phyloP scores from a whole-genome alignment of 169 alveolate genomes.

The Plasmodium knowlesi region DNA sequence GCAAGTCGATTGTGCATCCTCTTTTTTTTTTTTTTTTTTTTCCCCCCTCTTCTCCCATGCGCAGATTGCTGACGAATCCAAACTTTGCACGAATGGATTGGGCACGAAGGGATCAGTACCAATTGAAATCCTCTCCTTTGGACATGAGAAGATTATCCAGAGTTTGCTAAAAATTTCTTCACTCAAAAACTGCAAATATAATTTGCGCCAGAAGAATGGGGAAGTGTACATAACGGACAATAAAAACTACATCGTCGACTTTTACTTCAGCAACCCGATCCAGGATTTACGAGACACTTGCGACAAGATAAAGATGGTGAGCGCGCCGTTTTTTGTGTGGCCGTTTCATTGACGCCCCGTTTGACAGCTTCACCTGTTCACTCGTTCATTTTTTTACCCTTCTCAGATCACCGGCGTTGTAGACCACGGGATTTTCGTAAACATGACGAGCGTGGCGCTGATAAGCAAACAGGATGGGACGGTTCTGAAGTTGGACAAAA shows the following conservation, averaged over 20 bases:
- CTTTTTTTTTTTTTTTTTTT: too few relatives aligned
- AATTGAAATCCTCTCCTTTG: conserved; percentile 81
- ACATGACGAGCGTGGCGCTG: conserved; percentile 82
- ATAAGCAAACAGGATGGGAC: conserved; percentile 84
- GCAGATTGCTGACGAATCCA: conserved; percentile 82
- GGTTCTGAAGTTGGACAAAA: conserved; percentile 36
- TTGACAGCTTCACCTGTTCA: background rate
- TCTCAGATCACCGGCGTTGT: conserved; percentile 86
- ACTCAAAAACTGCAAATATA: conserved; percentile 59
- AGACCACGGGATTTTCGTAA: conserved; percentile 85
- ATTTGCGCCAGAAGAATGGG: conserved; percentile 77
- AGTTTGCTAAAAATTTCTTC: conserved; percentile 40
- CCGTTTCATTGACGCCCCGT: background rate
- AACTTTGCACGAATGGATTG: conserved; percentile 74
- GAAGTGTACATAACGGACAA: conserved; percentile 80
- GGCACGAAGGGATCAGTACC: conserved; percentile 79
- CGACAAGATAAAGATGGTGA: conserved; percentile 74
- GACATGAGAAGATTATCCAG: conserved; percentile 76
- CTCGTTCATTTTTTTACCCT: background rate
- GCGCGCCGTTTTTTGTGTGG: background rate
- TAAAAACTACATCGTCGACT: conserved; percentile 80
- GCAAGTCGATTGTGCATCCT: background rate
- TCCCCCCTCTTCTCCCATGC: background rate
- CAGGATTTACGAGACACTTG: conserved; percentile 69
- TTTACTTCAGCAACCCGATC: conserved; percentile 76